Conservation (phyloP, 257 asterid species). For the Capsicum pubescens region DNA sequence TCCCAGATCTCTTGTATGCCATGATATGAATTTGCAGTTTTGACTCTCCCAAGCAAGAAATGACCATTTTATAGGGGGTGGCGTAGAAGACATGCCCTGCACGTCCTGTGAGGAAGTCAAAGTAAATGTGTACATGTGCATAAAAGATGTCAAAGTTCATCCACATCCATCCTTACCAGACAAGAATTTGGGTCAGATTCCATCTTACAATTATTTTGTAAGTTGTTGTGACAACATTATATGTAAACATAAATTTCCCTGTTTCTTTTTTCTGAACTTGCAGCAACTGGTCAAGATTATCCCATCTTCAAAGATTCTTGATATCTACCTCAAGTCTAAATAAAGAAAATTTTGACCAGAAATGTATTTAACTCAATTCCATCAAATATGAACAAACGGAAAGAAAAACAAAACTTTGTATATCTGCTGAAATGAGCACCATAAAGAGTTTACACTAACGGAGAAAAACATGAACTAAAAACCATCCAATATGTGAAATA, state of each 20-base stretch:
- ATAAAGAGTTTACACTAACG: not conserved
- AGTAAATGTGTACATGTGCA: not conserved
- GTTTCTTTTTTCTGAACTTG: not conserved
- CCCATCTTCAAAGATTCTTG: slow-evolving; percentile 12
- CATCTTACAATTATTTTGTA: slow-evolving; percentile 18
- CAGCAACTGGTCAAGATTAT: not conserved
- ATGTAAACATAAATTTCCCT: not conserved
- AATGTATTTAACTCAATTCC: not conserved
- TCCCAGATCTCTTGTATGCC: slow-evolving; percentile 17
- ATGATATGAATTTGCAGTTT: slow-evolving; percentile 15
- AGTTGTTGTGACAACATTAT: slow-evolving; percentile 23
- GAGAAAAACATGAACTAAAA: not conserved
- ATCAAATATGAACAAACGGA: not conserved
- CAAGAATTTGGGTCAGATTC: slow-evolving; percentile 22
- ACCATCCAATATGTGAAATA: not conserved
- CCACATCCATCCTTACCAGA: slow-evolving; percentile 15
- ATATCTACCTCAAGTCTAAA: slow-evolving; percentile 20
- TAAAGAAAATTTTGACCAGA: not conserved
- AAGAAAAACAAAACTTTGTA: not conserved
- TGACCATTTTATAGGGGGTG: not conserved
- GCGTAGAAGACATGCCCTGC: slow-evolving; percentile 8
- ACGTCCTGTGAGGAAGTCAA: slow-evolving; percentile 12
- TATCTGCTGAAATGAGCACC: not conserved
- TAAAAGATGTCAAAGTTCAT: slow-evolving; percentile 22
- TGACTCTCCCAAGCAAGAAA: not conserved